These are phyloP conservation scores for Arthrobotrys entomopaga DNA, from an alignment of 2,329 filamentous ascomycete genomes.

Conservation along the genomic window DNA sequence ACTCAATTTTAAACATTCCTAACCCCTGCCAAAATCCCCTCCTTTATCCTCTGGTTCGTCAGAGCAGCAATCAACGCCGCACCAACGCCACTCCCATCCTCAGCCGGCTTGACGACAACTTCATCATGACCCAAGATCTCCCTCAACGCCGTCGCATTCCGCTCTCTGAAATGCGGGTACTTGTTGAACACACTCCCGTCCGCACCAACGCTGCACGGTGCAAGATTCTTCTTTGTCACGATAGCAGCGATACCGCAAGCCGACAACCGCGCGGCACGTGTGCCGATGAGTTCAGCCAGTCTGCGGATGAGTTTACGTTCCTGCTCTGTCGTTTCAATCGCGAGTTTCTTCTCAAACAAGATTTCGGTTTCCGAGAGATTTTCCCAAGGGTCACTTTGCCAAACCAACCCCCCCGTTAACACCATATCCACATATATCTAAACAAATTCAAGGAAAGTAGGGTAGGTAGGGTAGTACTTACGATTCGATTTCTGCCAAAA, in stretches of 20 bases:
- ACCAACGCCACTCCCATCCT: conserved; percentile 97
- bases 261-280: conserved; percentile 89
- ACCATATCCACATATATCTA: no score
- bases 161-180: conserved; percentile 96
- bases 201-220: conserved; percentile 90
- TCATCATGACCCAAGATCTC: conserved; percentile 93
- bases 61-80: conserved; percentile 88
- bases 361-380: conserved; percentile 90
- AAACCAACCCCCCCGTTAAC: no score
- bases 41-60: conserved; percentile 72
- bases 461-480: conserved; percentile 59
- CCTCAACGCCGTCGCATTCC: conserved; percentile 85
- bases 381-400: conserved; percentile 83
- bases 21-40: conserved; percentile 73
- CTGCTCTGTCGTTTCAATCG: conserved; percentile 74
- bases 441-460: neutral
- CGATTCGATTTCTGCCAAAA: conserved; percentile 92
- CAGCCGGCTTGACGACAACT: conserved; percentile 76
- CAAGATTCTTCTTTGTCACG: conserved; percentile 92
- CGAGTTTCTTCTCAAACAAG: conserved; percentile 79
- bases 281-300: conserved; percentile 92
- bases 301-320: conserved; percentile 91
- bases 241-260: conserved; percentile 96
- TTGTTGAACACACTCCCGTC: conserved; percentile 99
- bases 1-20: conserved; percentile 24